phyloP scores from a whole-genome alignment of 1,284 basidiomycete genomes.

The Tilletia caries region DNA sequence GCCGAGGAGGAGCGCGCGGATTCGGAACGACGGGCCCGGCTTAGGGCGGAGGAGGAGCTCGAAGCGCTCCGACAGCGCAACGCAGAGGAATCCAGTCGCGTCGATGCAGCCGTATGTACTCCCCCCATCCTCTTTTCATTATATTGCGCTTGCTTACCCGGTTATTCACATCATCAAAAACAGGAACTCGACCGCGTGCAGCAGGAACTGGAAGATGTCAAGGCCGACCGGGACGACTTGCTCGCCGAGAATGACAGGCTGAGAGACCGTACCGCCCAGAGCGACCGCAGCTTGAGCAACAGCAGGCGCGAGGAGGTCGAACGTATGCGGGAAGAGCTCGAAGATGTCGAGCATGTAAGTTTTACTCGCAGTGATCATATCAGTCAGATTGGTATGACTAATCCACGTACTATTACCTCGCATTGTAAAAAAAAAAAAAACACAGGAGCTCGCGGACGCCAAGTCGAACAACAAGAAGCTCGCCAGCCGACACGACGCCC shows the following conservation, averaged over 20 bases:
- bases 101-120: neutral
- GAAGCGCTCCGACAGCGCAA: constrained; percentile 29
- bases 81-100: constrained; percentile 23
- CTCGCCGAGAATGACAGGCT: neutral
- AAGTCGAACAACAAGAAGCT: constrained; percentile 35
- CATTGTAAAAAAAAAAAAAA: too few species aligned
- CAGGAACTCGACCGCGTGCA: constrained; percentile 7
- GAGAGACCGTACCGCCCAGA: neutral
- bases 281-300: constrained; percentile 5
- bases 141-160: neutral
- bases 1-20: constrained; percentile 29
- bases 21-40: constrained; percentile 26
- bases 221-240: neutral
- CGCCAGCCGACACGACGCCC: constrained; percentile 33
- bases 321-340: constrained; percentile 31
- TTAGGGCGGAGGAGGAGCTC: constrained; percentile 35
- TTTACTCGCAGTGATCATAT: too few species aligned
- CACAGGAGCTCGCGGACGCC: constrained; percentile 31
- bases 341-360: constrained; percentile 15
- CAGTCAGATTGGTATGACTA: too few species aligned
- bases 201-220: constrained; percentile 8
- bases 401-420: too few species aligned
- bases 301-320: constrained; percentile 21
- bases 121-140: neutral
- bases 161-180: neutral